Conservation (phyloP, 805 yeast genomes). For the Teunomyces pallodes region DNA sequence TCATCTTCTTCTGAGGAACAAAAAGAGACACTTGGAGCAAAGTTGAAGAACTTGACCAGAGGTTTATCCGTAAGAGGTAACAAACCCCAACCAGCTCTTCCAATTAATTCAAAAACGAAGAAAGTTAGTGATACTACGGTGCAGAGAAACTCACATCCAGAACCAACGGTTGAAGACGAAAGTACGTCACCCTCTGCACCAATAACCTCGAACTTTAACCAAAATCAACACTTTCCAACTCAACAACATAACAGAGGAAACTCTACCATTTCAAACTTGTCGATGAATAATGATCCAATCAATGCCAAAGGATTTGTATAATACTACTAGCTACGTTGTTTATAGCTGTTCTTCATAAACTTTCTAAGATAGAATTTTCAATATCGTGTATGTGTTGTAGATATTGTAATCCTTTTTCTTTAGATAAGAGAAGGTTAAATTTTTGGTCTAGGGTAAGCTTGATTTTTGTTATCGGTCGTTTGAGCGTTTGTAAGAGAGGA, state of each 20-base stretch:
- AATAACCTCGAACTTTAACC: slow-evolving; percentile 9
- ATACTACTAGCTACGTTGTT: not conserved
- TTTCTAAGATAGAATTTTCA: not conserved
- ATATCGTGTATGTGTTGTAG: not conserved
- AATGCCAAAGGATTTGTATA: slow-evolving; percentile 23
- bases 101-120: slow-evolving; percentile 6
- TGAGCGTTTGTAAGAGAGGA: not conserved
- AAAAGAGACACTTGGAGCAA: slow-evolving; percentile 29
- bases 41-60: slow-evolving; percentile 42
- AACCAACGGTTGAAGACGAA: slow-evolving; percentile 10
- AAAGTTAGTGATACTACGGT: slow-evolving; percentile 27
- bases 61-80: slow-evolving; percentile 34
- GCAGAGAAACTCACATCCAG: slow-evolving; percentile 1
- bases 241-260: slow-evolving; percentile 26
- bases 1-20: slow-evolving; percentile 5
- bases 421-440: not conserved
- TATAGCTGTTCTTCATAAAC: slow-evolving; percentile 1
- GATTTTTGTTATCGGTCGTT: not conserved
- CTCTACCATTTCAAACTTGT: slow-evolving; percentile 19
- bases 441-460: not conserved
- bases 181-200: slow-evolving; percentile 8
- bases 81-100: slow-evolving; percentile 8
- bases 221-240: slow-evolving; percentile 5
- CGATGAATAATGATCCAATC: slow-evolving; percentile 22
- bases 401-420: not conserved